Evolutionary conservation across 139 green algal genomes (phyloP).

Genomic region (Picochlorum sp.): DNA sequence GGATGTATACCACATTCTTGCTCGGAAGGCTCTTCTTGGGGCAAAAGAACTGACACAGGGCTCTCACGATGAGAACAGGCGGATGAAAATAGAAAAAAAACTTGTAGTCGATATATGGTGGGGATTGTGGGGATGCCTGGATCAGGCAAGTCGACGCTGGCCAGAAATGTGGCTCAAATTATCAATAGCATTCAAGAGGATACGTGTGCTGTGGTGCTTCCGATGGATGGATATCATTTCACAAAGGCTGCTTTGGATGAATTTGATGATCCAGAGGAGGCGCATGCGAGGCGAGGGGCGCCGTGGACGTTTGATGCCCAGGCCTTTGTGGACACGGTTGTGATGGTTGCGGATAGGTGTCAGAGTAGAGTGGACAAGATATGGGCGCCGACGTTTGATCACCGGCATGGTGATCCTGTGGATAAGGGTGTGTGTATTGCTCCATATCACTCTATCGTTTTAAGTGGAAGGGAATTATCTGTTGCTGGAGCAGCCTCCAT

Average conservation of each 20-base stretch:
- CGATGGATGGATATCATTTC: conserved; percentile 83
- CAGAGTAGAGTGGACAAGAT: neutral
- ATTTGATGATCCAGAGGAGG: conserved; percentile 57
- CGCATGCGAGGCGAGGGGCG: conserved; percentile 53
- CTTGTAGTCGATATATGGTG: conserved; percentile 35
- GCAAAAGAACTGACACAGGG: neutral
- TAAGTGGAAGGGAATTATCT: conserved; percentile 87
- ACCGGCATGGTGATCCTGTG: conserved; percentile 65
- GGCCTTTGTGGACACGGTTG: conserved; percentile 46
- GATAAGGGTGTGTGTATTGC: conserved; percentile 44
- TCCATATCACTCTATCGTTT: conserved; percentile 37
- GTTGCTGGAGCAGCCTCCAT: conserved; percentile 52
- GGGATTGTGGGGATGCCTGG: conserved; percentile 72
- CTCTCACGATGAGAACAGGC: no score
- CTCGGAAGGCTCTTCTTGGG: conserved; percentile 6
- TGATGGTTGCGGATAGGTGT: conserved; percentile 7
- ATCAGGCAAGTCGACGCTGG: conserved; percentile 69
- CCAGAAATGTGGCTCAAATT: conserved; percentile 29
- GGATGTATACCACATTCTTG: conserved; percentile 13
- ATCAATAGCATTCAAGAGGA: conserved; percentile 44
- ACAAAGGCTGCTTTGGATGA: conserved; percentile 66
- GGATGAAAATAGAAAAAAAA: no score
- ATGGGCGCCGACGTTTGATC: conserved; percentile 72
- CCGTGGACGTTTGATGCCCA: conserved; percentile 78
- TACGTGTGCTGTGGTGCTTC: conserved; percentile 34